Base-by-base conservation (phyloP, 768 basidiomycete species). In the Tubosaeta sp. region DNA sequence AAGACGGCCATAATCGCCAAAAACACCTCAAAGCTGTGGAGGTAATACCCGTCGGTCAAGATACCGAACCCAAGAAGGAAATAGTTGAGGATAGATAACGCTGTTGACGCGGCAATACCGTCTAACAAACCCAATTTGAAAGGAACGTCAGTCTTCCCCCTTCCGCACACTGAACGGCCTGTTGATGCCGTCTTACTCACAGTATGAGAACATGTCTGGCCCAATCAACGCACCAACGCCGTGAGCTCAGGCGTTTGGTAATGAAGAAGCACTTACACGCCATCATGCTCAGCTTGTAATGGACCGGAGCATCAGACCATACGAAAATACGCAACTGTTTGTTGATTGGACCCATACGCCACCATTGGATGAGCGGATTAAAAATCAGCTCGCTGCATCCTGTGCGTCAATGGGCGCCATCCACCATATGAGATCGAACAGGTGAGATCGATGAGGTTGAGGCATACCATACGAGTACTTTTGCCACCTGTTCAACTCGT, bases 401-500 rank as follows among this genome's bases (percentile, higher is more conserved):
- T 64, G 51, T 6, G 4, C 81, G 63, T 82, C 18, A 51, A 18
- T 16, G 36, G 66, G 60, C 10, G 59, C 84, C 87, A 68, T 88
- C 88, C 0, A 8, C 9, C 39, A 41, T 25, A 22, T 24, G 40
- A 41, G 22, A 16, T 25, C 6, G 8, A 24, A 25, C 21, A 41
- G 9, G 21, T 7, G 35, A 36, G 21, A 11, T 4, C 9, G 19
- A 21, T 38, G 19, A 1, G 19, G 12, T 39, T 14, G 13, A 39
- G 16, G n/a, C 67, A 59, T 9, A 61, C 85, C 87, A 67, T 88
- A 90, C 0, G 86, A 73, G 55, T 90, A 90, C 62, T 94, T 95
- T 55, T 94, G 90, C 93, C 93, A 96, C 7, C 93, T 67, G 63
- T 94, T 94, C n/a, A 96, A 69, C 62, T 96, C 93, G 61, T 96